Percentiles rank a stretch among this genome's conserved stretches.
phyloP scores from a whole-genome alignment of 2,329 filamentous ascomycete species.

The Phaeomoniella chlamydospora region DNA sequence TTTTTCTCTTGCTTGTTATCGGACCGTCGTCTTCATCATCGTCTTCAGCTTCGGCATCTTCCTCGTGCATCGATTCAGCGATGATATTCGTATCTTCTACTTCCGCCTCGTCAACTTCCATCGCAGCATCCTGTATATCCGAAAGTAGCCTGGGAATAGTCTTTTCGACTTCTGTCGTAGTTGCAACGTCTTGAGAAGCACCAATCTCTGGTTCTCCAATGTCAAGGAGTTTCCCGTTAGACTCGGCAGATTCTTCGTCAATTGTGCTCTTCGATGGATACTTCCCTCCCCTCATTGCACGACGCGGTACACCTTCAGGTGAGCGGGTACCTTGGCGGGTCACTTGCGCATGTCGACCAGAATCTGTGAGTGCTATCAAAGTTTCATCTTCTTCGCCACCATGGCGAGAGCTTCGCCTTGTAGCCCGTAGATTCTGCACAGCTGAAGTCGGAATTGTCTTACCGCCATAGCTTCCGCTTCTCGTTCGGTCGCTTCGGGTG shows the following conservation, averaged over 20 bases:
- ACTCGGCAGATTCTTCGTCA: slow-evolving; percentile 26
- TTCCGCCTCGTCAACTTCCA: slow-evolving; percentile 16
- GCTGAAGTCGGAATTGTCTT: slow-evolving; percentile 12
- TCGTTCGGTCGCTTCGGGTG: slow-evolving; percentile 12
- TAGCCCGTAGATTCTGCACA: slow-evolving; percentile 11
- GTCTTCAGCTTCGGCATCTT: slow-evolving; percentile 31
- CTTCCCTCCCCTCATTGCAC: slow-evolving; percentile 24
- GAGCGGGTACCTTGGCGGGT: slow-evolving; percentile 39
- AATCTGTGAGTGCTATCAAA: slow-evolving; percentile 43
- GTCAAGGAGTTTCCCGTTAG: slow-evolving; percentile 12
- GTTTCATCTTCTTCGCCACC: slow-evolving; percentile 42
- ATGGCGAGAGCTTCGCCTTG: slow-evolving; percentile 41
- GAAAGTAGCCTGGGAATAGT: slow-evolving; percentile 11
- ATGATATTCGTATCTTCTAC: slow-evolving; percentile 26
- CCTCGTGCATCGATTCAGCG: slow-evolving; percentile 13
- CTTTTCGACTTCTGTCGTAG: slow-evolving; percentile 18
- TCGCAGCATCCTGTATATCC: slow-evolving; percentile 5
- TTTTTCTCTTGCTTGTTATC: slow-evolving; percentile 29
- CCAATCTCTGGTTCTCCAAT: slow-evolving; percentile 17
- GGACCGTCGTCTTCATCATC: slow-evolving; percentile 44
- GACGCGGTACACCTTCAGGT: slow-evolving; percentile 28
- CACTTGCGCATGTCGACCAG: slow-evolving; percentile 40
- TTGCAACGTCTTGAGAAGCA: slow-evolving; percentile 26
- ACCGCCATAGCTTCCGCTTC: slow-evolving; percentile 16
- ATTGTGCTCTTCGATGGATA: slow-evolving; percentile 21